phyloP scores from a whole-genome alignment of 2,329 filamentous ascomycete genomes.

The Paramyrothecium sp. region DNA sequence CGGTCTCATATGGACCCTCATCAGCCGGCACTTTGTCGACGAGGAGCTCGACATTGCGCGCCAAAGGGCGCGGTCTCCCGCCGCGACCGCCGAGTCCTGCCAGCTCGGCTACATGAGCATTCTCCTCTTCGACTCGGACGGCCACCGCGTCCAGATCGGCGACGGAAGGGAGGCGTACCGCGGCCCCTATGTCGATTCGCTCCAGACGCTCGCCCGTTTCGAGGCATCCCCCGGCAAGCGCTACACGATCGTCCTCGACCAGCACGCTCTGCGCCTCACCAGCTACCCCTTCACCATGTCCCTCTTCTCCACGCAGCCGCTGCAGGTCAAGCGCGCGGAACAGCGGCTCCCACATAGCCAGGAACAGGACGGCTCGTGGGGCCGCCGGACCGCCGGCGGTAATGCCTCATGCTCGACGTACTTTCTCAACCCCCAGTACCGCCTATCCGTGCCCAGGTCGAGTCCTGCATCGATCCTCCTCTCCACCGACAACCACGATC shows the following conservation, averaged over 20 bases:
- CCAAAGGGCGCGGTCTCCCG: slow-evolving; percentile 36
- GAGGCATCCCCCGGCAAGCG: slow-evolving; percentile 32
- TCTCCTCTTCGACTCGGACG: slow-evolving; percentile 72
- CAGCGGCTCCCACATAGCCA: slow-evolving; percentile 57
- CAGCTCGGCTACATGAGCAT: slow-evolving; percentile 83
- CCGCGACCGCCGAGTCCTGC: slow-evolving; percentile 40
- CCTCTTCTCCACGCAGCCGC: slow-evolving; percentile 66
- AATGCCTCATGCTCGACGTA: slow-evolving; percentile 76
- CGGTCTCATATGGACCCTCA: slow-evolving; percentile 76
- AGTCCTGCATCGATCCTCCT: slow-evolving; percentile 73
- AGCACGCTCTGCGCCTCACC: slow-evolving; percentile 72
- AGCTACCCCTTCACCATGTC: slow-evolving; percentile 86
- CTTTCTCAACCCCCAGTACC: slow-evolving; percentile 85
- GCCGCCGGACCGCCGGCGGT: slow-evolving; percentile 75
- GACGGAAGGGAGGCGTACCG: slow-evolving; percentile 66
- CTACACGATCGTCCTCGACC: slow-evolving; percentile 68
- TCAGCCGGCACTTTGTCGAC: slow-evolving; percentile 82
- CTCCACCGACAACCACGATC: slow-evolving; percentile 61
- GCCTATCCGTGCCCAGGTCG: slow-evolving; percentile 53
- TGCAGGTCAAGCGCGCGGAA: slow-evolving; percentile 61
- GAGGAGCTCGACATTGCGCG: slow-evolving; percentile 58
- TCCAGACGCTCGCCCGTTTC: slow-evolving; percentile 82
- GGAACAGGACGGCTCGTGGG: slow-evolving; percentile 71
- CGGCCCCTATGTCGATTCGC: slow-evolving; percentile 89
- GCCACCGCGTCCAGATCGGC: slow-evolving; percentile 70